A percentile compares a stretch with the other conserved stretches of the same genome.
These are phyloP conservation scores for Escovopsis weberi DNA, from an alignment of 2,329 filamentous ascomycete species.

Conservation along the genomic window DNA sequence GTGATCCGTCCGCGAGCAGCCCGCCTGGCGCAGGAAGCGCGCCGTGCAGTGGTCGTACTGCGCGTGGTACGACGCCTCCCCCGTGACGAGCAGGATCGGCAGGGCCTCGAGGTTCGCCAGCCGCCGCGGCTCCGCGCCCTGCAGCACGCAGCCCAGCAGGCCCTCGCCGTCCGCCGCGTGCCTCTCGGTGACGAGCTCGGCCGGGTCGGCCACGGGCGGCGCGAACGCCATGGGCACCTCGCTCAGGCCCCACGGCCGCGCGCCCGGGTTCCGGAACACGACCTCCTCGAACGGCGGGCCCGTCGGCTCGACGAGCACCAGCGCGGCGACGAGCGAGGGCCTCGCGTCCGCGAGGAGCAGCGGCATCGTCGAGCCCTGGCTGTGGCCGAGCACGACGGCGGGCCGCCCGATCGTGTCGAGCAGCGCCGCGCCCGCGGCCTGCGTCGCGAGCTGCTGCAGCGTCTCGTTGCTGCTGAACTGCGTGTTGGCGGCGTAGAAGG, in stretches of 20 bases:
- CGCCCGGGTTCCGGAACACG: constrained; percentile 19
- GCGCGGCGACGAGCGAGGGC: constrained; percentile 24
- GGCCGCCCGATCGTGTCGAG: constrained; percentile 28
- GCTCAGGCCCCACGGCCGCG: constrained; percentile 28
- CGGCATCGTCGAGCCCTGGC: constrained; percentile 28
- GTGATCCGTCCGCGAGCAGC: constrained; percentile 18
- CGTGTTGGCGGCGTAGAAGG: constrained; percentile 25
- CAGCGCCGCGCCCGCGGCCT: constrained; percentile 25
- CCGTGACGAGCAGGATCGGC: constrained; percentile 16
- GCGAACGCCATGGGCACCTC: neutral
- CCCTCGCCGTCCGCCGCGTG: neutral
- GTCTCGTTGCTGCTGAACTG: constrained; percentile 20
- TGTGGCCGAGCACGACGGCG: constrained; percentile 28
- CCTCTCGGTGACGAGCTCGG: neutral
- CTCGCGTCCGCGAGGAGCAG: constrained; percentile 27
- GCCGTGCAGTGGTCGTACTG: constrained; percentile 30
- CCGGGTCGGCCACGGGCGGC: neutral
- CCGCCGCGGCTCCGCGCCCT: constrained; percentile 4
- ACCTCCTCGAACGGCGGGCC: constrained; percentile 33
- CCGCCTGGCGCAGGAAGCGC: constrained; percentile 28
- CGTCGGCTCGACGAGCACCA: constrained; percentile 30
- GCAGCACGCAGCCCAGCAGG: too few species aligned
- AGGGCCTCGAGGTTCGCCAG: constrained; percentile 6
- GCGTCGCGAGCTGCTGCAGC: constrained; percentile 22
- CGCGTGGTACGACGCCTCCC: constrained; percentile 29